These are phyloP conservation scores for Russula virescens DNA, from an alignment of 768 basidiomycete species.

Conservation along the genomic window DNA sequence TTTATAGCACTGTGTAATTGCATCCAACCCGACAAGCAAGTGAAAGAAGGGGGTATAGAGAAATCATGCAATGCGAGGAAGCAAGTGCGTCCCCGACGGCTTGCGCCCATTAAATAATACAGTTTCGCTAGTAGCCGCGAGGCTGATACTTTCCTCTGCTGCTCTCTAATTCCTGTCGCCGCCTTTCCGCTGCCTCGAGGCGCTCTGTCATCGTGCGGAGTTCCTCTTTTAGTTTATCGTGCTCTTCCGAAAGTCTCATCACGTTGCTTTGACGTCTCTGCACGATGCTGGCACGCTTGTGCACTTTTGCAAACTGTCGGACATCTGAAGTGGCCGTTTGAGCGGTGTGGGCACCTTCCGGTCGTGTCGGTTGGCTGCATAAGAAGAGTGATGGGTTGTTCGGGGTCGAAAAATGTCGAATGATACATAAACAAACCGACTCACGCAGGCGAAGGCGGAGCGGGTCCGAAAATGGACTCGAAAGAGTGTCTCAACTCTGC, in stretches of 20 bases:
- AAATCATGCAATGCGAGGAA: background rate
- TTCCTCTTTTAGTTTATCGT: constrained; percentile 71
- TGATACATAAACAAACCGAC: background rate
- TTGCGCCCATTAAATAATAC: constrained; percentile 2
- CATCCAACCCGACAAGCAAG: background rate
- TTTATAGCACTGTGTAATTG: background rate
- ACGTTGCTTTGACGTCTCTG: constrained; percentile 76
- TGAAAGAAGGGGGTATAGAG: background rate
- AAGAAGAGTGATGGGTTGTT: background rate
- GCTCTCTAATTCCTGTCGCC: constrained; percentile 40
- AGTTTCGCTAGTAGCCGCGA: background rate
- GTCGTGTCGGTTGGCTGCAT: background rate
- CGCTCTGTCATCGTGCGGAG: constrained; percentile 69
- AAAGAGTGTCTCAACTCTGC: background rate
- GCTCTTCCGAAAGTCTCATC: constrained; percentile 69
- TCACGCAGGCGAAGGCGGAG: constrained; percentile 9
- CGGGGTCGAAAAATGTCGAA: background rate
- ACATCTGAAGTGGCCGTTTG: background rate
- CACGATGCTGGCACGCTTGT: constrained; percentile 30
- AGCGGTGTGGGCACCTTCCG: background rate
- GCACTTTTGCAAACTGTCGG: constrained; percentile 20
- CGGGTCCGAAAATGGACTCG: constrained; percentile 17
- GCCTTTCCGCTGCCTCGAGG: constrained; percentile 68
- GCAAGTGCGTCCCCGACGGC: background rate
- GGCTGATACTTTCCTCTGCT: constrained; percentile 1